Conservation (phyloP, 2,329 filamentous ascomycete genomes). For the Catunica adiposa region DNA sequence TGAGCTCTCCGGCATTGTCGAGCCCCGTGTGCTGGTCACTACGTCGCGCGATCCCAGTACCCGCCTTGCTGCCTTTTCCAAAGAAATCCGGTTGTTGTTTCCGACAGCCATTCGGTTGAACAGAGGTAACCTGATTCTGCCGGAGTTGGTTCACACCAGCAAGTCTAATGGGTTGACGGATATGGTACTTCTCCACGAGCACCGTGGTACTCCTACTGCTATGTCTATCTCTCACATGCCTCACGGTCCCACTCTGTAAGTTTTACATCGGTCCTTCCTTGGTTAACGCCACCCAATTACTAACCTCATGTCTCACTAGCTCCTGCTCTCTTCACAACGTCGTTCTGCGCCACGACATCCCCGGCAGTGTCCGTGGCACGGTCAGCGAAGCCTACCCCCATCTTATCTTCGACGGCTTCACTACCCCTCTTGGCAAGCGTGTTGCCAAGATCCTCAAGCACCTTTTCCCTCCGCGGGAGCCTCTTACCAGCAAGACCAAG, state of each 20-base stretch:
- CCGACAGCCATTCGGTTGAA: conserved; percentile 81
- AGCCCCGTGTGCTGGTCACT: conserved; percentile 71
- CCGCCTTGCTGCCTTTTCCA: conserved; percentile 74
- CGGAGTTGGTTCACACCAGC: conserved; percentile 69
- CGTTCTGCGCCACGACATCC: conserved; percentile 80
- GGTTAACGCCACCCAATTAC: too few relatives aligned
- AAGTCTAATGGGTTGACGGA: conserved; percentile 69
- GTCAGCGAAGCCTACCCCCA: conserved; percentile 89
- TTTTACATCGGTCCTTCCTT: conserved; percentile 46
- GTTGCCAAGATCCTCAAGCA: conserved; percentile 87
- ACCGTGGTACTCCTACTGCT: conserved; percentile 80
- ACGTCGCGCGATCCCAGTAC: conserved; percentile 80
- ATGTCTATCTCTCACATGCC: conserved; percentile 77
- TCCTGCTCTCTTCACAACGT: conserved; percentile 88
- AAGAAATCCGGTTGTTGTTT: conserved; percentile 71
- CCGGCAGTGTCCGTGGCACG: conserved; percentile 69
- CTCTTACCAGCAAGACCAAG: conserved; percentile 52
- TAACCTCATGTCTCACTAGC: conserved; percentile 27
- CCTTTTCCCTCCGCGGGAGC: conserved; percentile 77
- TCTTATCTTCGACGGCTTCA: conserved; percentile 89
- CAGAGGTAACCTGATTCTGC: conserved; percentile 74
- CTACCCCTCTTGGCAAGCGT: conserved; percentile 59
- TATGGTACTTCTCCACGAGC: conserved; percentile 76
- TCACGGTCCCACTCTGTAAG: conserved; percentile 51
- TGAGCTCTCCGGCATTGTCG: conserved; percentile 76